Base-by-base conservation (phyloP, 176 grass and related monocot species). In the Metroxylon sagu region DNA sequence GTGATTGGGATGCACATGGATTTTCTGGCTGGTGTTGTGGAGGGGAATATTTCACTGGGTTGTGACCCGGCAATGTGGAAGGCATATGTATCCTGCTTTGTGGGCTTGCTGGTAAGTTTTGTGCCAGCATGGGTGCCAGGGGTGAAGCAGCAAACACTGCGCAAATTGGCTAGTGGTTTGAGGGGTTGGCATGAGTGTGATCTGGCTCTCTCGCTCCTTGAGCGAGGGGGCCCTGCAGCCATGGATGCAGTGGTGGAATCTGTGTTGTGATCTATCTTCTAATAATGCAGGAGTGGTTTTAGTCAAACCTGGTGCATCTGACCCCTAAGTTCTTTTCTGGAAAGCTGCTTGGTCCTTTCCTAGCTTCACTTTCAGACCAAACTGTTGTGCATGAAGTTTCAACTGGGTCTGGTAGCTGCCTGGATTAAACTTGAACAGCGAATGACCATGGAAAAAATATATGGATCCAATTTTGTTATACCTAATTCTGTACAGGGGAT, bases 1-100 rank as follows among this genome's bases (percentile, higher is more conserved):
- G 81, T 98, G 64, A 83, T 85, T 19, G 76, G 73, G 48, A 80
- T 53, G 53, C 87, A 98, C 74, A 98, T 98, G 93, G 93, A 92
- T 57, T 98, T 98, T 70, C 81, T 98, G 19, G 87, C 78, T 4
- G 83, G 75, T 15, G 93, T 83, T 21, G 61, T 92, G 76, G 88
- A 83, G 18, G 93, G 87, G 15, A 78, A 85, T 63, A 80, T 98
- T 43, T 69, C 89, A 12, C 72, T 98, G 26, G 87, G 88, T 12
- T 98, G 93, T 19, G 67, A 92, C 61, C 84, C 81, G 2, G 76
- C 87, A 26, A 98, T 81, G 25, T 92, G 88, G 93, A 88, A 92
- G 52, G 82, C 88, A 5, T 90, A 92, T 14, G 82, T 92, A 21
- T 89, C 82, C 0, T 75, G 79, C 48, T 92, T 98, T 64, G 70